phyloP scores from a whole-genome alignment of 148 eudicot species.

The Bassia scoparia region DNA sequence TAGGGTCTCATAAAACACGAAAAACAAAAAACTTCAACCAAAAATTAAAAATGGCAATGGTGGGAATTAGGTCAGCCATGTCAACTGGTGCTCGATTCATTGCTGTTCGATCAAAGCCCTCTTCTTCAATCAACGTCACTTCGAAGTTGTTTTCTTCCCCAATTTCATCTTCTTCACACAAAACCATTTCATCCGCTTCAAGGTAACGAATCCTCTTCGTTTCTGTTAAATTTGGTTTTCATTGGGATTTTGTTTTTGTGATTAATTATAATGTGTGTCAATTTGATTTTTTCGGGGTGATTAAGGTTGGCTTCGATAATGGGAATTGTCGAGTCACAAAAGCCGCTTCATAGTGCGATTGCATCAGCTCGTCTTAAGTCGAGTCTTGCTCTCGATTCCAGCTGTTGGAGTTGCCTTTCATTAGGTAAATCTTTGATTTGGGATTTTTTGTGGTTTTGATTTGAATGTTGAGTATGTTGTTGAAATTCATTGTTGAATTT shows the following conservation, averaged over 20 bases:
- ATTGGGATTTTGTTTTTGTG: background rate
- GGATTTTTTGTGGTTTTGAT: background rate
- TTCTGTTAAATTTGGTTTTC: background rate
- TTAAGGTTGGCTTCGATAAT: slow-evolving; percentile 38
- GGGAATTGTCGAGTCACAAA: slow-evolving; percentile 46
- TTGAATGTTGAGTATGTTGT: slow-evolving; percentile 1
- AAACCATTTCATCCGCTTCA: slow-evolving; percentile 30
- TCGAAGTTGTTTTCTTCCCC: slow-evolving; percentile 21
- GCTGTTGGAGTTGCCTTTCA: slow-evolving; percentile 62
- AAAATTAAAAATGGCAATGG: slow-evolving; percentile 14
- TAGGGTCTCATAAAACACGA: background rate
- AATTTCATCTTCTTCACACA: slow-evolving; percentile 32
- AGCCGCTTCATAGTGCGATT: slow-evolving; percentile 63
- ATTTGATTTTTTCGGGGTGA: background rate
- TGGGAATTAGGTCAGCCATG: slow-evolving; percentile 29
- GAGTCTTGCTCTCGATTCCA: slow-evolving; percentile 44
- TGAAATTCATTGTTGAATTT: background rate
- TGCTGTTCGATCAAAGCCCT: slow-evolving; percentile 22
- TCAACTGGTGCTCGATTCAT: slow-evolving; percentile 24
- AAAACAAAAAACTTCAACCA: background rate
- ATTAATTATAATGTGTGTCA: background rate
- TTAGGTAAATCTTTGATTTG: slow-evolving; percentile 33
- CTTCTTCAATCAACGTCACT: background rate
- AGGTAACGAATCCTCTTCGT: slow-evolving; percentile 20
- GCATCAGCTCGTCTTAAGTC: slow-evolving; percentile 61